Conservation (phyloP, 345 rosid genomes). For the Eutrema japonicum region DNA sequence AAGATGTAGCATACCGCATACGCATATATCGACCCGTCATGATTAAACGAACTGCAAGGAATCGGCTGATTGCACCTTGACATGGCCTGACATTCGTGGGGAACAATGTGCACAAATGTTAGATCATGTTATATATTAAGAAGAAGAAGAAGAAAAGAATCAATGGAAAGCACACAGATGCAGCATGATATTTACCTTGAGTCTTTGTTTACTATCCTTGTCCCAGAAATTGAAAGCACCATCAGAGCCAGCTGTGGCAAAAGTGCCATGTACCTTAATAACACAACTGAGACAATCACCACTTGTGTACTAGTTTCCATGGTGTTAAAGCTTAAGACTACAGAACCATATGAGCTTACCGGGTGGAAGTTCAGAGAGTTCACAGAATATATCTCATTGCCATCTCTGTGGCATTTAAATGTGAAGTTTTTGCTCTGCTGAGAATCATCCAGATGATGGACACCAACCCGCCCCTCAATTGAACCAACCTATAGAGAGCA, state of each 20-base stretch:
- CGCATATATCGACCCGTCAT: conserved; percentile 89
- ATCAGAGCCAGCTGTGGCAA: conserved; percentile 98
- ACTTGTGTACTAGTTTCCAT: conserved; percentile 17
- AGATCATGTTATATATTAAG: neutral
- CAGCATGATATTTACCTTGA: conserved; percentile 63
- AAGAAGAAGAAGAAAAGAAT: neutral
- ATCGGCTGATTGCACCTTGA: conserved; percentile 86
- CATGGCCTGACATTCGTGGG: conserved; percentile 72
- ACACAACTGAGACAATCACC: conserved; percentile 22
- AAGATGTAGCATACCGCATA: conserved; percentile 62
- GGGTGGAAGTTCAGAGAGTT: conserved; percentile 96
- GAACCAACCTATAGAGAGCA: conserved; percentile 75
- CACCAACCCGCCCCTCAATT: conserved; percentile 98
- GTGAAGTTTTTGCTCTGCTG: conserved; percentile 87
- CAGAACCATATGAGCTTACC: conserved; percentile 53
- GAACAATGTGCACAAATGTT: neutral
- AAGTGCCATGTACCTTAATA: conserved; percentile 82
- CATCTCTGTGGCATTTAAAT: conserved; percentile 96
- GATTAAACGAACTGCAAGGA: conserved; percentile 89
- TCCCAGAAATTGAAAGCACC: conserved; percentile 99
- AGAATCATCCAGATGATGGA: conserved; percentile 92
- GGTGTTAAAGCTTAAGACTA: conserved; percentile 10
- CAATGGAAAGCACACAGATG: neutral
- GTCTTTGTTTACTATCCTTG: conserved; percentile 98
- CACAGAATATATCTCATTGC: conserved; percentile 88